Base-by-base conservation (phyloP, 768 basidiomycete genomes). In the Mycena indigotica region DNA sequence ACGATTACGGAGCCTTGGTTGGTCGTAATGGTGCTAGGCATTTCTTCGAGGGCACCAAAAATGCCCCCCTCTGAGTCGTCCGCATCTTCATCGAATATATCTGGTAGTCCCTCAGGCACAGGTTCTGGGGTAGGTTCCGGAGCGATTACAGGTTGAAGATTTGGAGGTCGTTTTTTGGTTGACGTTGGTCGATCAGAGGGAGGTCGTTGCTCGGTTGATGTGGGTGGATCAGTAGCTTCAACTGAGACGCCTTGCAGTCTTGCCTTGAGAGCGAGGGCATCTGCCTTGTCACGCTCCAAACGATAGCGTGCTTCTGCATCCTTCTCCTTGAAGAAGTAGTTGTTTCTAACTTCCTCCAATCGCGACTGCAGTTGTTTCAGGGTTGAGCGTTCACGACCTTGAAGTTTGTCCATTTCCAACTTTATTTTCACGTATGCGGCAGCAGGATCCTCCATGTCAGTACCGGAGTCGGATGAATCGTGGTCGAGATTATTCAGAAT, bases 321-420 rank as follows among this genome's bases (percentile, higher is more conserved):
- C 53, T 73, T 75, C 63, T 83, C 78, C 55, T 89, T 79, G 66
- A 94, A 93, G 55, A 91, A 81, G 63, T 91, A 91, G 68, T 87
- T 75, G 23, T 75, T 72, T 65, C 80, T 80, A 24, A 85, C 67
- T 23, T 66, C 70, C 41, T 74, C 68, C 38, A 91, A 69, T 38
- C 75, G 82, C 48, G 72, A 65, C 10, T 76, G 79, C 32, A 89
- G 68, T 25, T 73, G 66, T 54, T 70, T 72, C 13, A 76, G 62
- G 66, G 38, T 63, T 67, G 2, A 72, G 40, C 21, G 64, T 64
- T 24, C 70, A 65, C 26, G 70, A 71, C 21, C 69, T 68, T n/a
- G 77, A 23, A 85, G 72, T 49, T 76, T 71, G 52, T 81, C 72
- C 19, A 87, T 75, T 58, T 80, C 75, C 55, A 91, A 65, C 69